Base-by-base conservation (phyloP, 2,329 filamentous ascomycete species). In the Diaporthe destruens region DNA sequence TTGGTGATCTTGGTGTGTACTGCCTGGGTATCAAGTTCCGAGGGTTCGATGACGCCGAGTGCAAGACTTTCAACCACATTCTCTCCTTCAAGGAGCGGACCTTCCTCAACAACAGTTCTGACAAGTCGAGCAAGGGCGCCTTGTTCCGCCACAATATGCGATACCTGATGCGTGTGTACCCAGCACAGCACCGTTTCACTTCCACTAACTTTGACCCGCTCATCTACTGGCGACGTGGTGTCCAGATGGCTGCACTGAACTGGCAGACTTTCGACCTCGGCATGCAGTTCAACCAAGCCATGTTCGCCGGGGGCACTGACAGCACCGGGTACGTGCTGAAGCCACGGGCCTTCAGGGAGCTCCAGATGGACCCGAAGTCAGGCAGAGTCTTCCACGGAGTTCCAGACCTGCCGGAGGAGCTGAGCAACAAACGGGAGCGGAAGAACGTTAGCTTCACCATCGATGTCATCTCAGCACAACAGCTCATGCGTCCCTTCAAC, bases 241-340 rank as follows among this genome's bases (percentile, higher is more conserved):
- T 98, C 23, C 96, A 99, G 83, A 98, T 99, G 96, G 95, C 93
- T 18, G 96, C 96, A 0, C 87, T 98, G 75, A 99, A 99, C 83
- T 98, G 96, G 96, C 96, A 99, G 83, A 98, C 95, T 0, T 98
- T 97, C 79, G 96, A 98, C 80, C 87, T 97, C 23, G 94, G 95
- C 57, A 96, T 98, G 89, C 96, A 98, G 80, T 88, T 98, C 81
- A 98, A 98, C 80, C 93, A 96, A 77, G 96, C 96, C 79, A 98
- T 99, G 96, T 99, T 98, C 80, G 93, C 95, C 59, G 94, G 94
- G 72, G 94, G 94, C 55, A 92, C 89, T 16, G 96, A 98, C 82
- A 90, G 91, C 71, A 94, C 93, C 3, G 96, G 96, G 56, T 99
- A 98, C 78, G 95, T 98, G 18, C 88, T 98, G 69, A 99, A 99